phyloP scores from a whole-genome alignment of 768 basidiomycete genomes.

The Gymnopilus dilepis region DNA sequence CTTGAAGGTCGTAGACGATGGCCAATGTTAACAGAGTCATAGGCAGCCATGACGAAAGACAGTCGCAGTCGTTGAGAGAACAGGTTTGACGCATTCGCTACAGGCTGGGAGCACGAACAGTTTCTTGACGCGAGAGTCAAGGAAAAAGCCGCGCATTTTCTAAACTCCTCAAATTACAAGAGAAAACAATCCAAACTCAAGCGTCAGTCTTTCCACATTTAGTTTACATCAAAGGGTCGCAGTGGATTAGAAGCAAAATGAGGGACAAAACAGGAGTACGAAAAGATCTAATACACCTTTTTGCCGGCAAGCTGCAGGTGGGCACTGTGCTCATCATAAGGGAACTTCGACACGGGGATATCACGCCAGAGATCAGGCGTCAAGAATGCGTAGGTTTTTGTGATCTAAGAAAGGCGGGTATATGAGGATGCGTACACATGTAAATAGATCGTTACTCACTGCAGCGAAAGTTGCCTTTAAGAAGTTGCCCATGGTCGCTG shows the following conservation, averaged over 20 bases:
- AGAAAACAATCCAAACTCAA: no score
- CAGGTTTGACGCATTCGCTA: no score
- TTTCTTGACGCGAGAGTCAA: no score
- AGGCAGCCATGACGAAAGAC: neutral
- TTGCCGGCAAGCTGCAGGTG: conserved; percentile 89
- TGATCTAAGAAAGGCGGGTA: conserved; percentile 61
- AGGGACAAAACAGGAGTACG: conserved; percentile 13
- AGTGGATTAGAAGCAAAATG: neutral
- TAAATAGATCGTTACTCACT: conserved; percentile 48
- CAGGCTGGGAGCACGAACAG: no score
- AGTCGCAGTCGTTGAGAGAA: neutral
- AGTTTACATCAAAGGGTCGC: neutral
- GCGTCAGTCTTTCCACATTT: neutral
- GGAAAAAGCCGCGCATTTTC: no score
- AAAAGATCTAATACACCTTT: conserved; percentile 62
- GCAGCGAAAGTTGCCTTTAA: conserved; percentile 96
- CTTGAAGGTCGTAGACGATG: neutral
- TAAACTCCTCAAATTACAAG: no score
- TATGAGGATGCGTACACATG: neutral
- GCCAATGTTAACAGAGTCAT: neutral
- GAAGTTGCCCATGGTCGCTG: conserved; percentile 99
- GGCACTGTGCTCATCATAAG: conserved; percentile 94
- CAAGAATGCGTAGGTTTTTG: conserved; percentile 98
- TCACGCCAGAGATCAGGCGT: conserved; percentile 98
- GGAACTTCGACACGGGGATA: conserved; percentile 86